Evolutionary conservation across 2,329 filamentous ascomycete genomes (phyloP).

Genomic region (Sporothrix mexicana): DNA sequence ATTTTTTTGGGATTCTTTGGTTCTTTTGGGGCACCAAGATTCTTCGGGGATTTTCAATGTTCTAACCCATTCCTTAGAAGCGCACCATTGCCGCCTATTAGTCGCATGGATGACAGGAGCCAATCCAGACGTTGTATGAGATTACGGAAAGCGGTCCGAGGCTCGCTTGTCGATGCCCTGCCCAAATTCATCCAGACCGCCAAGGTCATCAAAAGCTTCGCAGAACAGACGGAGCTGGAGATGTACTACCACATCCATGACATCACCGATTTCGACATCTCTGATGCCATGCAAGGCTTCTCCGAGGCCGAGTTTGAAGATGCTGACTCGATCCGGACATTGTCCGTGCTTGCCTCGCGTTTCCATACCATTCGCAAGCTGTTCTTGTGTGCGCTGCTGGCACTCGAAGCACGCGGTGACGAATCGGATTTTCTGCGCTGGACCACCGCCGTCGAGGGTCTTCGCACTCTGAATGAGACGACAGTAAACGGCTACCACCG

Average conservation of each 20-base stretch:
- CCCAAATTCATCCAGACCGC: conserved; percentile 74
- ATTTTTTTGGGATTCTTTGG: neutral
- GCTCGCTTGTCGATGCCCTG: conserved; percentile 72
- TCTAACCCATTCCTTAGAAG: conserved; percentile 61
- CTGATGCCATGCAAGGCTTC: conserved; percentile 70
- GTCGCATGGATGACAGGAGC: conserved; percentile 81
- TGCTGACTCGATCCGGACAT: conserved; percentile 73
- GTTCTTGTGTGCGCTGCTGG: conserved; percentile 85
- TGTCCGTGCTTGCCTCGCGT: conserved; percentile 82
- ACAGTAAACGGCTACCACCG: conserved; percentile 68
- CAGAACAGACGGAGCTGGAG: conserved; percentile 81
- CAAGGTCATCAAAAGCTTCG: conserved; percentile 70
- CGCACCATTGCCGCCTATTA: conserved; percentile 88
- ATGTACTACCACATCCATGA: conserved; percentile 93
- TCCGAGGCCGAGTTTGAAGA: conserved; percentile 74
- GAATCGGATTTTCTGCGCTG: conserved; percentile 78
- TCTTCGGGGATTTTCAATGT: too few species aligned
- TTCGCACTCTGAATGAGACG: conserved; percentile 67
- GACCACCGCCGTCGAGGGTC: conserved; percentile 76
- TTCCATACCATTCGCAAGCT: conserved; percentile 82
- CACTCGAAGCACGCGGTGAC: conserved; percentile 81
- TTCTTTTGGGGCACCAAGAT: too few species aligned
- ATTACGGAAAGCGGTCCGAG: conserved; percentile 76
- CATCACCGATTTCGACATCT: conserved; percentile 73
- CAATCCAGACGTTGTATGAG: conserved; percentile 80